Percentiles rank a stretch among this genome's conserved stretches.
Evolutionary conservation across 345 rosid species (phyloP).

Genomic region (Noccaea bulbosa): DNA sequence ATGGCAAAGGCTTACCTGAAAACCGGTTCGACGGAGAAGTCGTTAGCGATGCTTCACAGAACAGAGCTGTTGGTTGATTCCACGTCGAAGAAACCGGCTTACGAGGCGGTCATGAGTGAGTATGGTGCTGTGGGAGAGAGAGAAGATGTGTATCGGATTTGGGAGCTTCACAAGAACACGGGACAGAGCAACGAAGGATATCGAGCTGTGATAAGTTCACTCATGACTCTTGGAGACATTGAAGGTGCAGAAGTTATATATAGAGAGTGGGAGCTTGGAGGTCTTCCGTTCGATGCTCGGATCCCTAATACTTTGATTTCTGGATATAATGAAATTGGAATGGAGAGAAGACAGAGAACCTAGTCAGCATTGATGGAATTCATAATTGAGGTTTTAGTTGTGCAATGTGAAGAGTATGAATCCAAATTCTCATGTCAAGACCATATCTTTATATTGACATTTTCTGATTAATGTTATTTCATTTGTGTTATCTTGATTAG

Average conservation of each 20-base stretch:
- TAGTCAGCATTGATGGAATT: neutral
- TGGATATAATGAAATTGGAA: slow-evolving; percentile 19
- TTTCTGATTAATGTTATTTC: too few species aligned
- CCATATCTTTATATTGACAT: too few species aligned
- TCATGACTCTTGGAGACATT: slow-evolving; percentile 25
- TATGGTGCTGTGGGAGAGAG: slow-evolving; percentile 28
- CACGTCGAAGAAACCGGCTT: neutral
- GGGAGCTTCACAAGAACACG: slow-evolving; percentile 33
- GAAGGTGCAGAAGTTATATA: slow-evolving; percentile 30
- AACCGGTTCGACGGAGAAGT: neutral
- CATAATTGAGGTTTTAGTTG: too few species aligned
- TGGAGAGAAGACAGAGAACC: slow-evolving; percentile 8
- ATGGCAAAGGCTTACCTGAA: slow-evolving; percentile 29
- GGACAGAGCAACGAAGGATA: slow-evolving; percentile 23
- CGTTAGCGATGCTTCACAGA: neutral
- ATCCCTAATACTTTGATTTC: slow-evolving; percentile 20
- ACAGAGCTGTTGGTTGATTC: slow-evolving; percentile 18
- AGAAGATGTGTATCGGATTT: slow-evolving; percentile 23
- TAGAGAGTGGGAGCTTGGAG: slow-evolving; percentile 31
- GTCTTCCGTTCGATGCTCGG: slow-evolving; percentile 13
- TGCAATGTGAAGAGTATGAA: too few species aligned
- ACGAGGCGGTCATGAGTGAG: slow-evolving; percentile 6
- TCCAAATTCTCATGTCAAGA: too few species aligned
- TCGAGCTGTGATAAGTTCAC: slow-evolving; percentile 16
- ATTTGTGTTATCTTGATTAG: too few species aligned